Evolutionary conservation across 768 basidiomycete species (phyloP), one percentile per base, ranked within the genome.

Genomic region (Tricholoma bakamatsutake): DNA sequence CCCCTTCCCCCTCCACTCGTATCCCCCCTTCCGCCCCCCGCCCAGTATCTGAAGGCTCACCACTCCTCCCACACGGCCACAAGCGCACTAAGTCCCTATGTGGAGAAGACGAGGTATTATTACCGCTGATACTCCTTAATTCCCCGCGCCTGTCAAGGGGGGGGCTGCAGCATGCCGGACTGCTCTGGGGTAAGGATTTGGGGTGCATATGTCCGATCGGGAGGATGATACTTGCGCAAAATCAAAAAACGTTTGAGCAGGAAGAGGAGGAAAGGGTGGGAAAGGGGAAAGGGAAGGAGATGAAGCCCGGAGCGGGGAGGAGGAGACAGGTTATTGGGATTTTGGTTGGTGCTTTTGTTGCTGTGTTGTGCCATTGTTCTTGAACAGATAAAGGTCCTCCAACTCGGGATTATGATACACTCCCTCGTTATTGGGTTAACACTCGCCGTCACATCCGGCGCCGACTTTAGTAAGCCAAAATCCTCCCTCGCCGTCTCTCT

Each of bases 321-420:
- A 75, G 77, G 63, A 71, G 86, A 55, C 88, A 90, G 62, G 73
- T 93, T 42, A 79, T 93, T 49, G 85, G 89, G 2, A 85, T 90
- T 53, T 71, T 92, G 33, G 89, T 90, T 11, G 57, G 53, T 45
- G 37, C 50, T 54, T 39, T 31, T 33, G 15, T 30, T 12, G 4
- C 18, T 42, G 5, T 42, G 40, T 5, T 17, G 43, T 52, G 18
- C 15, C 27, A 18, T 40, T 17, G 18, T 47, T 39, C 39, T 2
- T 10, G 1, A 11, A 11, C 30, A 35, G 31, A n/a, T 3, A 24
- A 24, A 91, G 89, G 83, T 90, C 31, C 73, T 95, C 34, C 87
- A 95, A 79, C 64, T 88, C 2, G 83, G 93, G 46, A 90, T 95
- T 62, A 87, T 94, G 89, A 77, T 94, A 49, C 83, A 93, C 64